Percentiles rank a stretch among this genome's conserved stretches.
These are phyloP conservation scores for Lactarius akahatsu DNA, from an alignment of 768 basidiomycete species.

Conservation along the genomic window DNA sequence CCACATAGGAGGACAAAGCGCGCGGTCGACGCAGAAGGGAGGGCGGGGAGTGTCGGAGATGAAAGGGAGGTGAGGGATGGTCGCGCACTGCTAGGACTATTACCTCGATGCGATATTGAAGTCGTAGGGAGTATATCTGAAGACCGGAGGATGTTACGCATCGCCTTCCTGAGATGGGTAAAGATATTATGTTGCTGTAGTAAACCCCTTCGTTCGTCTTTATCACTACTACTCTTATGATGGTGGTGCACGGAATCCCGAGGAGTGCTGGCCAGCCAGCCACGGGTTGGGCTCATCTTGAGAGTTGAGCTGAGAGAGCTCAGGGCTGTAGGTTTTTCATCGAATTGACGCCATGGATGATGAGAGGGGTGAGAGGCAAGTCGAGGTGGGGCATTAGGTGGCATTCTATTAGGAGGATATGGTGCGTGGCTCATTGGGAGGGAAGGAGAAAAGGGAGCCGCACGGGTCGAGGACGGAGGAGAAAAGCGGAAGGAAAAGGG, in stretches of 20 bases:
- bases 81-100: background rate
- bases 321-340: slow-evolving; percentile 21
- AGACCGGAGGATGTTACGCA: slow-evolving; percentile 18
- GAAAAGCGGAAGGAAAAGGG: background rate
- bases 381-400: slow-evolving; percentile 21
- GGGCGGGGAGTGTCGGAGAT: slow-evolving; percentile 6
- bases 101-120: slow-evolving; percentile 12
- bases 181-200: background rate
- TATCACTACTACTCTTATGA: slow-evolving; percentile 3
- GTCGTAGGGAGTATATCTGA: slow-evolving; percentile 20
- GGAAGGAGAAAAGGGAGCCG: background rate
- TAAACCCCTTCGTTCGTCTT: slow-evolving; percentile 11
- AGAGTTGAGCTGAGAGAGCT: slow-evolving; percentile 29
- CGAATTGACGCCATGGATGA: slow-evolving; percentile 25
- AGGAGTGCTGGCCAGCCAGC: slow-evolving; percentile 26
- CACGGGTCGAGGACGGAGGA: background rate
- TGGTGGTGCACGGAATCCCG: slow-evolving; percentile 12
- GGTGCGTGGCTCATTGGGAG: background rate
- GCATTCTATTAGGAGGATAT: slow-evolving; percentile 3
- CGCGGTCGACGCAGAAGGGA: slow-evolving; percentile 37
- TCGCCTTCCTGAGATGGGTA: slow-evolving; percentile 10
- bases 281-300: slow-evolving; percentile 16
- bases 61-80: slow-evolving; percentile 11
- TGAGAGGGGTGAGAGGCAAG: slow-evolving; percentile 17
- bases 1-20: slow-evolving; percentile 79